Percentiles rank a stretch among this genome's conserved stretches.
These are phyloP conservation scores for Hypomyces rosellus DNA, from an alignment of 2,329 filamentous ascomycete genomes.

Conservation along the genomic window DNA sequence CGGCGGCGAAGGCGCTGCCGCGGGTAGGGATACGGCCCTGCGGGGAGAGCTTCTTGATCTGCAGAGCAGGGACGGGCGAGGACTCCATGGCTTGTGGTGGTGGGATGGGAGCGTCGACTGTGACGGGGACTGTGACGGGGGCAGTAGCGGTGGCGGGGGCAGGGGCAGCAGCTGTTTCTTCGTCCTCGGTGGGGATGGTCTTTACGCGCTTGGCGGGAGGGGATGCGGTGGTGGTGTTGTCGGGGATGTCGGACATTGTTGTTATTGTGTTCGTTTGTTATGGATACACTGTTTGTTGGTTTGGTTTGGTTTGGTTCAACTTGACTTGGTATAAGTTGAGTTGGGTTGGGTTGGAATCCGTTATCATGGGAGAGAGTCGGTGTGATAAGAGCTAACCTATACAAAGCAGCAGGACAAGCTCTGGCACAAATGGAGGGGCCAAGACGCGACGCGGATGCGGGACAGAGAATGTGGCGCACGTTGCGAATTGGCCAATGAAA, in stretches of 20 bases:
- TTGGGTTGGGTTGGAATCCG: background rate
- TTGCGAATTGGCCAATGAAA: slow-evolving; percentile 24
- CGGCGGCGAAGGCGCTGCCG: slow-evolving; percentile 82
- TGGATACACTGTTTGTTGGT: background rate
- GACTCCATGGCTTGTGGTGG: slow-evolving; percentile 29
- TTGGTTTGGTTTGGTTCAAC: background rate
- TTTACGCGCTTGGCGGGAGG: slow-evolving; percentile 78
- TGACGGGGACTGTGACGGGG: background rate
- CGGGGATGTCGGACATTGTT: slow-evolving; percentile 21
- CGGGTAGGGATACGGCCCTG: slow-evolving; percentile 79
- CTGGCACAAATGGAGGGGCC: slow-evolving; percentile 13
- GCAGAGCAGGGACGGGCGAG: slow-evolving; percentile 50
- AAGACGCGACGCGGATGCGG: slow-evolving; percentile 23
- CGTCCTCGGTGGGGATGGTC: slow-evolving; percentile 37
- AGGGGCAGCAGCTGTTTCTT: background rate
- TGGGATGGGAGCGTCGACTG: no score
- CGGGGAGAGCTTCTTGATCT: slow-evolving; percentile 81
- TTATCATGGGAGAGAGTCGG: slow-evolving; percentile 3
- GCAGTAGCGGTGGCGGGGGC: no score
- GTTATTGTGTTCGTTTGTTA: slow-evolving; percentile 10
- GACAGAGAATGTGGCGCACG: slow-evolving; percentile 11
- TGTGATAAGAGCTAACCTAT: background rate
- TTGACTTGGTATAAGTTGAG: background rate
- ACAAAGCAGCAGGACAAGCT: background rate
- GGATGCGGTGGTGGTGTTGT: slow-evolving; percentile 55